phyloP scores from a whole-genome alignment of 345 rosid species.

The Eucalyptus grandis region DNA sequence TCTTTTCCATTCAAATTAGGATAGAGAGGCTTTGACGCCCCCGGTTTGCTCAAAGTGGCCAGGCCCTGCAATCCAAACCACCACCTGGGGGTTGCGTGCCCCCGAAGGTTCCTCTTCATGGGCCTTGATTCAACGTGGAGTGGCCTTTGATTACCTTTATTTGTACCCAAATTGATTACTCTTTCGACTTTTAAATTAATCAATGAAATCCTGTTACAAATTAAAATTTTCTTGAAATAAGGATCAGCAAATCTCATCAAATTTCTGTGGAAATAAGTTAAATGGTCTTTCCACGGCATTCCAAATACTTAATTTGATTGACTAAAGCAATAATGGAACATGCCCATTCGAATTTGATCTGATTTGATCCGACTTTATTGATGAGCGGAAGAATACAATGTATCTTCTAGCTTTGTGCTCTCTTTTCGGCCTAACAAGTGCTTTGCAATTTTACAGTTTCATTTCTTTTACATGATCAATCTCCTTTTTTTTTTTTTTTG shows the following conservation, averaged over 20 bases:
- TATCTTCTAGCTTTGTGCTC: background rate
- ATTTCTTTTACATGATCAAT: background rate
- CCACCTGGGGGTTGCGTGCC: background rate
- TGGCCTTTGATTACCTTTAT: background rate
- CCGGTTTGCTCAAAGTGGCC: background rate
- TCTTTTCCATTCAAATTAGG: background rate
- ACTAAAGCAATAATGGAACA: background rate
- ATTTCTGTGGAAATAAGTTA: background rate
- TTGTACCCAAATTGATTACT: background rate
- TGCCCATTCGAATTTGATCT: background rate
- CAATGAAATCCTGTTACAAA: background rate
- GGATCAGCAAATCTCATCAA: background rate
- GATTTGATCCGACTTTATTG: background rate
- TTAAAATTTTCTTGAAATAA: background rate
- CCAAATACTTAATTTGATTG: background rate
- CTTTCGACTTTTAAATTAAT: background rate
- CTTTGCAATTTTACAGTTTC: background rate
- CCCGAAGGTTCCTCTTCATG: background rate
- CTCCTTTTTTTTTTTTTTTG: accelerated
- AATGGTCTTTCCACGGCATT: background rate
- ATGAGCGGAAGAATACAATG: background rate
- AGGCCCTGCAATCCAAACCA: background rate
- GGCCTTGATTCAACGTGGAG: background rate
- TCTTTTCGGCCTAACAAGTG: background rate
- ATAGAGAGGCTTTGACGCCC: background rate